Percentiles rank a stretch among this genome's conserved stretches.
Evolutionary conservation across 805 yeast species (phyloP).

Genomic region (Starmerella apis): DNA sequence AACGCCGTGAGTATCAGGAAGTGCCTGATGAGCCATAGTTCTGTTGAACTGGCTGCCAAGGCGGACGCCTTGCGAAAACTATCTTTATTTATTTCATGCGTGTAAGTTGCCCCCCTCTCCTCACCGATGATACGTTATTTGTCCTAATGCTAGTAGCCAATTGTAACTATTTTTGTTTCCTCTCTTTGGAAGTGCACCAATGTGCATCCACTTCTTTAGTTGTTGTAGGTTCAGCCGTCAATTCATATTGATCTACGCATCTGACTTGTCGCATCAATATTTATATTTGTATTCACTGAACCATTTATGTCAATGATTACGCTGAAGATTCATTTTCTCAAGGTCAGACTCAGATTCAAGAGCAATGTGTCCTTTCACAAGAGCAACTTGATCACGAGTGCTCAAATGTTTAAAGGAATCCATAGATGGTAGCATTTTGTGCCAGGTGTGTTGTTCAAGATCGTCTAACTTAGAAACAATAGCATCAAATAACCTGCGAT

Average conservation of each 20-base stretch:
- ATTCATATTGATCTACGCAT: too few species aligned
- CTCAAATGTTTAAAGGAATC: not conserved
- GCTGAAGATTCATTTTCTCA: too few species aligned
- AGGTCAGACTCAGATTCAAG: not conserved
- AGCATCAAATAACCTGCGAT: not conserved
- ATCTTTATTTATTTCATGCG: not conserved
- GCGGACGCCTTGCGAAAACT: too few species aligned
- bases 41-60: too few species aligned
- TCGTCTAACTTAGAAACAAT: not conserved
- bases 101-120: too few species aligned
- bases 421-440: not conserved
- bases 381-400: not conserved
- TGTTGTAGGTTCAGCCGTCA: too few species aligned
- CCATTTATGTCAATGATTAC: not conserved
- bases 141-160: too few species aligned
- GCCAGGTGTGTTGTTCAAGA: too few species aligned
- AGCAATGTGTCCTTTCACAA: not conserved
- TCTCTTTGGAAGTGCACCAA: too few species aligned
- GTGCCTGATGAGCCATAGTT: conserved; percentile 24
- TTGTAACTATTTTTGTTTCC: too few species aligned
- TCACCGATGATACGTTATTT: not conserved
- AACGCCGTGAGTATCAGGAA: conserved; percentile 17
- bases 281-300: not conserved
- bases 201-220: too few species aligned
- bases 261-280: too few species aligned